Evolutionary conservation across 2,329 filamentous ascomycete genomes (phyloP).

Genomic region (Allantophomopsis lycopodina): DNA sequence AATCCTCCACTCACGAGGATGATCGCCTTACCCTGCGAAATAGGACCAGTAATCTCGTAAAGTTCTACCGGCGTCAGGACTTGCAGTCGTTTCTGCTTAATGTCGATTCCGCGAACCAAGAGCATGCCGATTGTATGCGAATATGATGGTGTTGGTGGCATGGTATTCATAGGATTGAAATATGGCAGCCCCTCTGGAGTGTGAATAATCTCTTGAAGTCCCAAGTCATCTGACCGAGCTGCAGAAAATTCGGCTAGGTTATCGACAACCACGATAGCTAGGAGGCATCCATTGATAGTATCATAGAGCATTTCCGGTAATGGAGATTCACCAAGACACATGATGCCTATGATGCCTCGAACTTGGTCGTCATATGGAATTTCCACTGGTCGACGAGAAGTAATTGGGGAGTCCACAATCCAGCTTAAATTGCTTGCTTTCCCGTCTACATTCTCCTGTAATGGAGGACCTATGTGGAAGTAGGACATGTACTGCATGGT

Average conservation of each 20-base stretch:
- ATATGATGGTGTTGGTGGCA: constrained; percentile 42
- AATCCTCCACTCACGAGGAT: constrained; percentile 56
- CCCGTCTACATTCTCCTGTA: constrained; percentile 7
- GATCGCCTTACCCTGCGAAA: constrained; percentile 29
- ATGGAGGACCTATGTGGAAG: constrained; percentile 39
- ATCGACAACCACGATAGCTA: constrained; percentile 51
- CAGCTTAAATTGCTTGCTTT: constrained; percentile 6
- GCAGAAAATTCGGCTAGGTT: constrained; percentile 24
- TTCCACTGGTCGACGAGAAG: constrained; percentile 41
- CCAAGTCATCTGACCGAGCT: constrained; percentile 1
- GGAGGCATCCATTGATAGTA: constrained; percentile 54
- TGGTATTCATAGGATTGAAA: constrained; percentile 38
- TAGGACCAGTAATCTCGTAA: constrained; percentile 24
- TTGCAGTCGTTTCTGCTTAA: constrained; percentile 36
- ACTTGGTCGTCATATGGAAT: constrained; percentile 40
- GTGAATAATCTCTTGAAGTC: constrained; percentile 15
- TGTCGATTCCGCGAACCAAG: constrained; percentile 58
- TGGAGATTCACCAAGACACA: constrained; percentile 54
- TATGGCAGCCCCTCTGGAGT: constrained; percentile 45
- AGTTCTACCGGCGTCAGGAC: constrained; percentile 46
- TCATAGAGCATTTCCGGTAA: constrained; percentile 43
- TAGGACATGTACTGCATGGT: constrained; percentile 73
- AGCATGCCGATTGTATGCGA: constrained; percentile 50
- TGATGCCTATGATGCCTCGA: constrained; percentile 46
- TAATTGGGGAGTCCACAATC: constrained; percentile 43